Conservation (phyloP, 2,329 filamentous ascomycete genomes). For the Aspergillus awamori region DNA sequence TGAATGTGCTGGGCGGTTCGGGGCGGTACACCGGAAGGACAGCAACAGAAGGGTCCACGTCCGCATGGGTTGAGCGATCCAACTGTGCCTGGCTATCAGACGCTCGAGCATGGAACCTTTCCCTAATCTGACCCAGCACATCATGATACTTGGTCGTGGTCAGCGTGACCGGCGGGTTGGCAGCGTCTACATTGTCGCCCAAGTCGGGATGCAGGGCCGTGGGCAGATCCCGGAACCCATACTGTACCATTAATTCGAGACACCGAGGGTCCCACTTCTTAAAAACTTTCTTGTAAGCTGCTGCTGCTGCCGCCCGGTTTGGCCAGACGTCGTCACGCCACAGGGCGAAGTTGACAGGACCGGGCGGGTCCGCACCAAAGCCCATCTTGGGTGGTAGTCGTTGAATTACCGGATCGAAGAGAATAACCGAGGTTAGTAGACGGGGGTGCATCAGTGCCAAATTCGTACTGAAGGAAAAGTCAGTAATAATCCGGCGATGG, state of each 20-base stretch:
- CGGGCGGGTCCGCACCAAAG: not conserved
- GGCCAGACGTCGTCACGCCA: not conserved
- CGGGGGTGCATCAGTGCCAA: conserved; percentile 13
- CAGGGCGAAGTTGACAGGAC: not conserved
- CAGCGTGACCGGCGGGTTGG: not conserved
- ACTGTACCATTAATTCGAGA: not conserved
- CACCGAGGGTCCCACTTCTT: not conserved
- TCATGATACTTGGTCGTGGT: conserved; percentile 7
- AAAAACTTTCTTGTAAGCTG: not conserved
- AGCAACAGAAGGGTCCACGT: conserved; percentile 8
- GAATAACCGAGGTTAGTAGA: conserved; percentile 8
- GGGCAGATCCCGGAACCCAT: not conserved
- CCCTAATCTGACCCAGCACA: conserved; percentile 33
- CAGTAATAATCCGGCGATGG: not conserved
- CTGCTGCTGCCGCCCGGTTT: not conserved
- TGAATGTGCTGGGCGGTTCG: conserved; percentile 10
- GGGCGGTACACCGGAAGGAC: conserved; percentile 11
- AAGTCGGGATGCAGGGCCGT: not conserved
- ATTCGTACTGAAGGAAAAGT: not conserved
- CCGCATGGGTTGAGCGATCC: conserved; percentile 15
- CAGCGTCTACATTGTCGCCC: not conserved
- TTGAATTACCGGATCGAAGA: conserved; percentile 9
- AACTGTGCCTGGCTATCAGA: conserved; percentile 29
- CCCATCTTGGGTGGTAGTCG: not conserved
- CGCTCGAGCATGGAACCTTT: conserved; percentile 32